Evolutionary conservation across 2,329 filamentous ascomycete genomes (phyloP).

Genomic region (Stachybotrys chlorohalonatus): DNA sequence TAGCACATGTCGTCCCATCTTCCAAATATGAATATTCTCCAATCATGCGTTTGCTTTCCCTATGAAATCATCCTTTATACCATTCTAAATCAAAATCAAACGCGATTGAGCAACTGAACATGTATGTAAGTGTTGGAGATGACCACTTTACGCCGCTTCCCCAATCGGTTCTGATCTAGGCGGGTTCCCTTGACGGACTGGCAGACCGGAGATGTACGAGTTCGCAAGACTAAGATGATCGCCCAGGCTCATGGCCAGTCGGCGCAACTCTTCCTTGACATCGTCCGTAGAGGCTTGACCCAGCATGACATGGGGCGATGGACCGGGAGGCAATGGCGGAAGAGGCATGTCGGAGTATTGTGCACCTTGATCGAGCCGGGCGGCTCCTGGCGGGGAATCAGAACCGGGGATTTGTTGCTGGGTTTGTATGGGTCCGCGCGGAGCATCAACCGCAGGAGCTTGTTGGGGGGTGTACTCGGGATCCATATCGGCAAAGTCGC

Average conservation of each 20-base stretch:
- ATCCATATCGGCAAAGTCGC: conserved; percentile 31
- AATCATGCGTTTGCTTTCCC: no score
- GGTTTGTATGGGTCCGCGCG: conserved; percentile 5
- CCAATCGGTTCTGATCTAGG: conserved; percentile 16
- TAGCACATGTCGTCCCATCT: neutral
- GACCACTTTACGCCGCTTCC: conserved; percentile 7
- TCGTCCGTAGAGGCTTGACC: conserved; percentile 41
- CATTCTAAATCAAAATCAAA: no score
- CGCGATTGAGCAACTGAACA: no score
- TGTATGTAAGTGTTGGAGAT: neutral
- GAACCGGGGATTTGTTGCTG: neutral
- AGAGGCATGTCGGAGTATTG: conserved; percentile 12
- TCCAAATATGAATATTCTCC: neutral
- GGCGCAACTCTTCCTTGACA: conserved; percentile 40
- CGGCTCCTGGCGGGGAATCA: neutral
- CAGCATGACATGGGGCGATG: conserved; percentile 44
- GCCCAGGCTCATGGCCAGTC: conserved; percentile 38
- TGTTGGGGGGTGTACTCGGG: conserved; percentile 26
- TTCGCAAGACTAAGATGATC: conserved; percentile 40
- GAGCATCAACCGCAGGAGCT: conserved; percentile 14
- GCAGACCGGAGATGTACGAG: conserved; percentile 31
- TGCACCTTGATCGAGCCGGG: conserved; percentile 1
- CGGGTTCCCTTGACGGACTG: conserved; percentile 23
- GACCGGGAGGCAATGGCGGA: conserved; percentile 33
- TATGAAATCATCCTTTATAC: no score